A percentile compares a stretch with the other conserved stretches of the same genome.
These are phyloP conservation scores for Xylaria arbuscula DNA, from an alignment of 2,329 filamentous ascomycete genomes.

Conservation along the genomic window DNA sequence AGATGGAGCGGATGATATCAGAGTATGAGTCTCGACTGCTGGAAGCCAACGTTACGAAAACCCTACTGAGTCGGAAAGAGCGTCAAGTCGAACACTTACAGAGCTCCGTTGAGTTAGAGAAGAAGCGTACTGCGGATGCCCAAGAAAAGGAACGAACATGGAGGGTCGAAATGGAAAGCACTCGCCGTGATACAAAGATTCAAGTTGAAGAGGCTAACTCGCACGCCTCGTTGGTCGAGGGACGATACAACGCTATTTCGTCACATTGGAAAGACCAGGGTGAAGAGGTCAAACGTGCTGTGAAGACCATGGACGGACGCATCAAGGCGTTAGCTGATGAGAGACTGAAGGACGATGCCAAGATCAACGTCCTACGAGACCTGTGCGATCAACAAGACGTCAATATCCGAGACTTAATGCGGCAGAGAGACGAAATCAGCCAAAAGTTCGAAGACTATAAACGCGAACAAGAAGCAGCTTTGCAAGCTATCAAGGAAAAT, in stretches of 20 bases:
- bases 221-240: constrained; percentile 74
- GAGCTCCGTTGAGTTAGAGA: constrained; percentile 71
- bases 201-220: constrained; percentile 74
- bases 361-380: constrained; percentile 72
- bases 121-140: constrained; percentile 68
- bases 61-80: constrained; percentile 76
- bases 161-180: constrained; percentile 73
- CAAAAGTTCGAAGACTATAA: constrained; percentile 73
- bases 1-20: constrained; percentile 73
- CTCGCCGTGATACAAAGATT: constrained; percentile 66
- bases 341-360: constrained; percentile 69
- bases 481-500: constrained; percentile 68
- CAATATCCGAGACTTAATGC: constrained; percentile 70
- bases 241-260: constrained; percentile 74
- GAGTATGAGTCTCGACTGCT: constrained; percentile 77
- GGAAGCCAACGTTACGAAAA: constrained; percentile 77
- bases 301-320: constrained; percentile 63
- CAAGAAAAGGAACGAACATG: constrained; percentile 69
- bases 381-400: constrained; percentile 79
- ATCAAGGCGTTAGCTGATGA: constrained; percentile 67
- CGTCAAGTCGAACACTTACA: constrained; percentile 78
- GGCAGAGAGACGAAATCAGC: constrained; percentile 71
- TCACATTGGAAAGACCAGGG: constrained; percentile 75
- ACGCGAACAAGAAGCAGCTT: constrained; percentile 68
- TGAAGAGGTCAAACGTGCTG: constrained; percentile 66